Percentiles rank a stretch among this genome's conserved stretches.
phyloP scores from a whole-genome alignment of 768 basidiomycete genomes.

The Paxillus involutus region DNA sequence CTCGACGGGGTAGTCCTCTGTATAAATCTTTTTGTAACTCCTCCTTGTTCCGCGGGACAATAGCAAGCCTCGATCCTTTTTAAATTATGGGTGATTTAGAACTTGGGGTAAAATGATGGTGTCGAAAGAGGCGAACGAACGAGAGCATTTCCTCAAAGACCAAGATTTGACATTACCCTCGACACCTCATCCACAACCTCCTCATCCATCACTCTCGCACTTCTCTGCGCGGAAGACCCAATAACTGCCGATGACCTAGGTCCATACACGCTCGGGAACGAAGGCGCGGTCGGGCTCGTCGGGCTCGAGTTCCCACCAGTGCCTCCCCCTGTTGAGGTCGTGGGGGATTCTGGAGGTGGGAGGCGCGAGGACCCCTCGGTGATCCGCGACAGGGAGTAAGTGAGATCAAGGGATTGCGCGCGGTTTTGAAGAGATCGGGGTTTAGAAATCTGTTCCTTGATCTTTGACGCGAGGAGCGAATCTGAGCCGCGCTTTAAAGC shows the following conservation, averaged over 20 bases:
- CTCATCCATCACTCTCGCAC: conserved; percentile 44
- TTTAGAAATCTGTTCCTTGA: conserved; percentile 74
- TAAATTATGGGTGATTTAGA: neutral
- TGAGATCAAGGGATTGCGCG: conserved; percentile 87
- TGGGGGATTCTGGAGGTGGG: conserved; percentile 77
- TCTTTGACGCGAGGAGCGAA: conserved; percentile 78
- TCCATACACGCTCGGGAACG: conserved; percentile 84
- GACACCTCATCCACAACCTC: conserved; percentile 69
- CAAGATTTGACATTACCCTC: conserved; percentile 75
- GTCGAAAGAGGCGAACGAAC: conserved; percentile 13
- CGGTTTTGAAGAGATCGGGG: conserved; percentile 83
- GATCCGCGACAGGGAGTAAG: conserved; percentile 80
- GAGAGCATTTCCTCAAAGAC: conserved; percentile 40
- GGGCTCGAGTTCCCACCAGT: conserved; percentile 79
- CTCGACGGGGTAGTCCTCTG: conserved; percentile 20
- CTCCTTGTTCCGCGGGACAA: conserved; percentile 5
- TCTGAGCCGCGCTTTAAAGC: conserved; percentile 81
- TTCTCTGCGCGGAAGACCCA: conserved; percentile 44
- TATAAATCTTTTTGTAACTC: neutral
- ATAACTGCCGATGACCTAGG: conserved; percentile 52
- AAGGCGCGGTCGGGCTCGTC: conserved; percentile 74
- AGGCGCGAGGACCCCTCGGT: conserved; percentile 63
- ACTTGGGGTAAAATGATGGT: conserved; percentile 3
- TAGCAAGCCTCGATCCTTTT: conserved; percentile 4
- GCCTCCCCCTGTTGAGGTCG: conserved; percentile 69